Conservation (phyloP, 441 rosid species). For the Pelargonium australe region DNA sequence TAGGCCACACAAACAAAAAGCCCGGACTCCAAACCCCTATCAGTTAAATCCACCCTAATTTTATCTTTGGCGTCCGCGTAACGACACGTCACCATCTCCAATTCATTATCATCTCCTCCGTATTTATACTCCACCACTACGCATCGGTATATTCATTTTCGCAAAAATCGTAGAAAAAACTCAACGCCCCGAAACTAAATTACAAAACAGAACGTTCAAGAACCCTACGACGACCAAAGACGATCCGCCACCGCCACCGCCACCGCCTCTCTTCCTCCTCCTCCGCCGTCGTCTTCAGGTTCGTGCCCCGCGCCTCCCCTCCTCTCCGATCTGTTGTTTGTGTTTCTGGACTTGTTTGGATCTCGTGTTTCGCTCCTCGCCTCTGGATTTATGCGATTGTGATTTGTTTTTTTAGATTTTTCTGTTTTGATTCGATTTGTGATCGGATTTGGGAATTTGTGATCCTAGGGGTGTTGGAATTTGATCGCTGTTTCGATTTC, state of each 20-base stretch:
- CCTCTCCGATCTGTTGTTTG: background rate
- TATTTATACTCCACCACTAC: constrained; percentile 2
- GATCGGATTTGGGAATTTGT: background rate
- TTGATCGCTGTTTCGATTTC: background rate
- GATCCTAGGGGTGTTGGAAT: background rate
- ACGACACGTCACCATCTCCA: background rate
- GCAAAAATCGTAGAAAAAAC: background rate
- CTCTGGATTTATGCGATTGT: background rate
- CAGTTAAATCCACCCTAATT: constrained; percentile 6
- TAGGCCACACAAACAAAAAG: background rate
- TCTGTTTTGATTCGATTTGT: background rate
- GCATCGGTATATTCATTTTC: constrained; percentile 7
- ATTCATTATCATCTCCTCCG: background rate
- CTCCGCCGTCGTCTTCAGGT: background rate
- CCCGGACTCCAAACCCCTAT: background rate
- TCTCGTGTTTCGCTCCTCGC: background rate
- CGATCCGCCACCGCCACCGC: background rate
- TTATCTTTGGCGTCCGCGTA: background rate
- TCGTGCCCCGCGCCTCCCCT: background rate
- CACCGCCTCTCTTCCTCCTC: background rate
- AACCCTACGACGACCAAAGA: background rate
- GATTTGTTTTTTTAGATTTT: background rate
- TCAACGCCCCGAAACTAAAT: too few relatives aligned
- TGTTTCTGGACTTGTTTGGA: background rate
- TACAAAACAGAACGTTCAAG: too few relatives aligned